Conservation (phyloP, 2,329 filamentous ascomycete genomes). For the Paraphoma chrysanthemicola region DNA sequence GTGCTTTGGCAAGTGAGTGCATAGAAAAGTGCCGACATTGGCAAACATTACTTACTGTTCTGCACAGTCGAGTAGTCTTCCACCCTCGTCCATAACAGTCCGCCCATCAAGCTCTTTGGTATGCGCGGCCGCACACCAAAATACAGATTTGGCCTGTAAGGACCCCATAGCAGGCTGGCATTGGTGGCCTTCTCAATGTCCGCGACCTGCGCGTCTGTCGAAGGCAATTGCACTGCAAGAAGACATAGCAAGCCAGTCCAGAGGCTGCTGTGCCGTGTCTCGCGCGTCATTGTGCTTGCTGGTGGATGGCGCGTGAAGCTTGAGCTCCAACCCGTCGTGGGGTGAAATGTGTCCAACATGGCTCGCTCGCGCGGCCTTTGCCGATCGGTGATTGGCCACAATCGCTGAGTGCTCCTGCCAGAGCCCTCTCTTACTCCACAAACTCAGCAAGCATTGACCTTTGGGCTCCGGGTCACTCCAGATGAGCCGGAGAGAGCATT, state of each 20-base stretch:
- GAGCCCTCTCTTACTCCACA: too few species aligned
- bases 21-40: too few species aligned
- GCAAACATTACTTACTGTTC: conserved; percentile 64
- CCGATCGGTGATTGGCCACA: conserved; percentile 23
- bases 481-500: too few species aligned
- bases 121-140: conserved; percentile 87
- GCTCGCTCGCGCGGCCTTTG: conserved; percentile 6
- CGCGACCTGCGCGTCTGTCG: conserved; percentile 39
- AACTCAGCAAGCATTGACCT: too few species aligned
- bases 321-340: conserved; percentile 17
- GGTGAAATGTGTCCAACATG: conserved; percentile 16
- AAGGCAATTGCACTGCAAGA: conserved; percentile 31
- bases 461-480: too few species aligned
- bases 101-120: conserved; percentile 80
- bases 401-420: not conserved
- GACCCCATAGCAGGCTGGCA: conserved; percentile 91
- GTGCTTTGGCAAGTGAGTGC: too few species aligned
- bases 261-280: conserved; percentile 25
- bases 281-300: conserved; percentile 30
- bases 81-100: conserved; percentile 87
- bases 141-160: conserved; percentile 92
- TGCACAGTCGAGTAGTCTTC: conserved; percentile 80
- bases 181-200: conserved; percentile 64
- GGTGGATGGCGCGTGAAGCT: conserved; percentile 22
- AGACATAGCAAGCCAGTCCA: conserved; percentile 29